phyloP scores from a whole-genome alignment of 2,329 filamentous ascomycete species.

The Westerdykella ornata region DNA sequence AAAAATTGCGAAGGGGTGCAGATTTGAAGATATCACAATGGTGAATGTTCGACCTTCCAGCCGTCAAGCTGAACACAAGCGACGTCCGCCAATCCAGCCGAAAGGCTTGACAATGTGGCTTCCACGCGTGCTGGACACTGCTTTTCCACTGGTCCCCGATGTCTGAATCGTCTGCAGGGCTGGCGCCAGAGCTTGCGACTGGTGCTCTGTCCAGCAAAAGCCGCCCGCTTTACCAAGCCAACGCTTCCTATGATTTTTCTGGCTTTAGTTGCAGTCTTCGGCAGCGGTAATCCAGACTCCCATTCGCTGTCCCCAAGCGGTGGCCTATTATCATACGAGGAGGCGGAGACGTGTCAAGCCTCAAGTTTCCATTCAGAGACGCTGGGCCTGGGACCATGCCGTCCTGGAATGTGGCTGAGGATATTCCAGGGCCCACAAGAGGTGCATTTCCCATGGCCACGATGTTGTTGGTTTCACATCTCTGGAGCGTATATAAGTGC shows the following conservation, averaged over 20 bases:
- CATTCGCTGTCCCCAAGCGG: too few relatives aligned
- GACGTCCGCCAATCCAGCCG: slow-evolving; percentile 13
- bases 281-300: too few relatives aligned
- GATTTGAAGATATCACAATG: too few relatives aligned
- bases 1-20: too few relatives aligned
- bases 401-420: too few relatives aligned
- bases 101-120: slow-evolving; percentile 10
- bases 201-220: slow-evolving; percentile 1
- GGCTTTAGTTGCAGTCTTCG: too few relatives aligned
- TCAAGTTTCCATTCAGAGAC: neutral
- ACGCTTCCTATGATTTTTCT: neutral
- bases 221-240: neutral
- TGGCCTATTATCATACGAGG: too few relatives aligned
- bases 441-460: too few relatives aligned
- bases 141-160: slow-evolving; percentile 3
- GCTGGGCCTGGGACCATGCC: neutral
- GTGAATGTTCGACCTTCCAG: too few relatives aligned
- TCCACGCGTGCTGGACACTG: slow-evolving; percentile 12
- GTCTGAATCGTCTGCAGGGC: slow-evolving; percentile 8
- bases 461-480: too few relatives aligned
- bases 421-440: too few relatives aligned
- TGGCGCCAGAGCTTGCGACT: slow-evolving; percentile 8
- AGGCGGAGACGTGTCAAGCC: neutral
- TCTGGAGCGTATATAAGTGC: too few relatives aligned
- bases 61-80: slow-evolving; percentile 16